Evolutionary conservation across 805 yeast species (phyloP).

Genomic region (Jamesozyma spencerorum): DNA sequence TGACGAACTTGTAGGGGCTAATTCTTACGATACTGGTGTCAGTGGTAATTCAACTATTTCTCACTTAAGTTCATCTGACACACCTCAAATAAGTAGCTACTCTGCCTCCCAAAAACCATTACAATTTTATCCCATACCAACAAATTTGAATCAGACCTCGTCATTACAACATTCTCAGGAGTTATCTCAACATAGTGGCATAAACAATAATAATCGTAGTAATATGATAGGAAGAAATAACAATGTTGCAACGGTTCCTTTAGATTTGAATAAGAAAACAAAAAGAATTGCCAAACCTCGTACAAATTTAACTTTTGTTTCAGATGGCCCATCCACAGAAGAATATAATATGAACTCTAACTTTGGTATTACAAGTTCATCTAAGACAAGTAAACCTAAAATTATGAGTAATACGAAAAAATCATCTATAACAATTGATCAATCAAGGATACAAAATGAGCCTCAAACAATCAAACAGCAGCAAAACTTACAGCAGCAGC

Average conservation of each 20-base stretch:
- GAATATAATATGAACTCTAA: not conserved
- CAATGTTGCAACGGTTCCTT: too few species aligned
- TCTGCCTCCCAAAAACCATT: conserved; percentile 31
- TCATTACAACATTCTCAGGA: not conserved
- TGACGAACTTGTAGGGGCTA: not conserved
- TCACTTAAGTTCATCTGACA: conserved; percentile 10
- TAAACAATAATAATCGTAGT: not conserved
- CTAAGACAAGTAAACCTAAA: too few species aligned
- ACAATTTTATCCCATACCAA: conserved; percentile 27
- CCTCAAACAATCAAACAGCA: conserved; percentile 1
- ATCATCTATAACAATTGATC: not conserved
- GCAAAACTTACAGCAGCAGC: conserved; percentile 1
- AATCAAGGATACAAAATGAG: conserved; percentile 1
- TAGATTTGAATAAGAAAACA: not conserved
- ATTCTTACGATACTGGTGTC: not conserved
- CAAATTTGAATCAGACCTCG: conserved; percentile 9
- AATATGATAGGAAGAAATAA: too few species aligned
- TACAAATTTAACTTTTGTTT: conserved; percentile 12
- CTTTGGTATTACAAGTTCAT: too few species aligned
- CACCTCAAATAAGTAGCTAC: conserved; percentile 16
- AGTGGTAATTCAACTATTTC: conserved; percentile 12
- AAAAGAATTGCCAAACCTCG: conserved; percentile 1
- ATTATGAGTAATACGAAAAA: too few species aligned
- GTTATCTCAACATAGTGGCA: not conserved
- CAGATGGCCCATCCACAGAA: conserved; percentile 12